Evolutionary conservation across 208 protist genomes (phyloP), one percentile per base, ranked within the genome.

Genomic region (Trypanosoma mega): DNA sequence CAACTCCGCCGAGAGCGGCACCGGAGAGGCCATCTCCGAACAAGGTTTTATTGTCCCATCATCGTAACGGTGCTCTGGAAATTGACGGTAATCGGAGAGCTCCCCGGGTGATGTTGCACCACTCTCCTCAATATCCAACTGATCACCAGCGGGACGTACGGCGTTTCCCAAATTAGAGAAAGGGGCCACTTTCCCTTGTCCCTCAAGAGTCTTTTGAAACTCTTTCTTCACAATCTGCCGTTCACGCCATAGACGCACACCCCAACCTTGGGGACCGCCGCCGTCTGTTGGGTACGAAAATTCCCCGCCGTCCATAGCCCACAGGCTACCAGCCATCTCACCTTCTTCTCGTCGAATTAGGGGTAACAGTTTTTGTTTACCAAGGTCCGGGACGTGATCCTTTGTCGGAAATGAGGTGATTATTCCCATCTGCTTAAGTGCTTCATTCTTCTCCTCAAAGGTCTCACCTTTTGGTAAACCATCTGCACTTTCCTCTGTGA

Each of bases 381-480:
- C 11, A 55, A 71, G 64, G 16, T 62, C 39, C 6, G 85, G 88
- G n/a, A 95, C 68, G 44, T 89, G 70, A 3, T 78, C 73, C 27
- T 71, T 78, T 0, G 69, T 84, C 21, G 76, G 73, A 67, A 92
- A 92, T 30, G 48, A 24, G 34, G 90, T 91, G 12, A 74, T 64
- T 30, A 96, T 92, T 61, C 86, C 86, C 70, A 96, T 73, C 63
- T 80, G 46, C n/a, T 63, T 68, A 21, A 96, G 63, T 2, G 90
- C 90, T 23, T 68, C 70, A 61, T 96, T 96, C 73, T 96, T 96
- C 48, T 96, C 86, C 16, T 63, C 77, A 60, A 96, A 92, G 7
- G 49, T 74, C 37, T 87, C 86, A 31, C 90, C 90, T 33, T 76
- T 80, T 24, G 90, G 90, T 2, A 76, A 92, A n/a, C 84, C 86